phyloP scores from a whole-genome alignment of 2,329 filamentous ascomycete genomes.

The Penicillium brevicompactum region DNA sequence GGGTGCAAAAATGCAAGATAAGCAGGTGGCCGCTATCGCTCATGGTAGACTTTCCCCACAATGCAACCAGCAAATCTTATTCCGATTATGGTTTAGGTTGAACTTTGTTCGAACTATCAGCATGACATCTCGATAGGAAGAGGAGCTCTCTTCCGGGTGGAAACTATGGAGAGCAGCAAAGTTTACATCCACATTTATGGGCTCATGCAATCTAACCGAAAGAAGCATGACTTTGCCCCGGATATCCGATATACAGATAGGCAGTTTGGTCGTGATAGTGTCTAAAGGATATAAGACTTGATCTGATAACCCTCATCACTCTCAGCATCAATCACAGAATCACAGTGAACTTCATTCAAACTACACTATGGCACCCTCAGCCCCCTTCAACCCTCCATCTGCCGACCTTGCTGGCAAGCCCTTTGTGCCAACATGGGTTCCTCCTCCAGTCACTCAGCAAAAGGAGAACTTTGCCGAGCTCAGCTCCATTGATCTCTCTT shows the following conservation, averaged over 20 bases:
- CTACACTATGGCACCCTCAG: conserved; percentile 28
- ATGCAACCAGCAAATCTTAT: not conserved
- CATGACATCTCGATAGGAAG: not conserved
- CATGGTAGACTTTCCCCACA: not conserved
- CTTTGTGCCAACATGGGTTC: conserved; percentile 45
- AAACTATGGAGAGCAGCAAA: not conserved
- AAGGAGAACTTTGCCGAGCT: conserved; percentile 48
- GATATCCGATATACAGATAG: conserved; percentile 4
- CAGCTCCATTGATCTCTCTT: conserved; percentile 47
- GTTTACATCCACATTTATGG: not conserved
- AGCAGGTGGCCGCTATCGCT: not conserved
- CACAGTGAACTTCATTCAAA: not conserved
- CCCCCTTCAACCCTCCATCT: conserved; percentile 46
- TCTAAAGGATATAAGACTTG: conserved; percentile 4
- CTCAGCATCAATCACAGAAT: not conserved
- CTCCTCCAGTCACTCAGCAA: conserved; percentile 50
- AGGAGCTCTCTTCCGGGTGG: not conserved
- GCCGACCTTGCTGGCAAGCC: conserved; percentile 44
- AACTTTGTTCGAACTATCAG: not conserved
- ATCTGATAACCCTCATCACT: not conserved
- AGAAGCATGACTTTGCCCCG: not conserved
- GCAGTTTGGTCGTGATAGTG: not conserved
- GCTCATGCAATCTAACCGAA: not conserved
- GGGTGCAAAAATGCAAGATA: fast-evolving
- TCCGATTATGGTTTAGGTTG: not conserved